These are phyloP conservation scores for Colletotrichum godetiae DNA, from an alignment of 2,329 filamentous ascomycete genomes.

Conservation along the genomic window DNA sequence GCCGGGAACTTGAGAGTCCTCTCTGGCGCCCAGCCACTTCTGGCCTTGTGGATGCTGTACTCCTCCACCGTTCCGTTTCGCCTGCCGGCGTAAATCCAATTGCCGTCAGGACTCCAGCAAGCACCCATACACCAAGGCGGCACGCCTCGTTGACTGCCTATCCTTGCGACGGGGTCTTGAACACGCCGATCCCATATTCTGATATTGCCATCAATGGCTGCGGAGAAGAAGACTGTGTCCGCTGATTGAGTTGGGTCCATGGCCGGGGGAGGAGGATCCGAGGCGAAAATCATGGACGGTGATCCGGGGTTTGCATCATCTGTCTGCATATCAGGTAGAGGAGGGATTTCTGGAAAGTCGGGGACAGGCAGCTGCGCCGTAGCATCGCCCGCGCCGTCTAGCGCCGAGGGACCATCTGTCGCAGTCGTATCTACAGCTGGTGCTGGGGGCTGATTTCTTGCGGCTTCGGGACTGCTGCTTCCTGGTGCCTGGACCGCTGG, in stretches of 20 bases:
- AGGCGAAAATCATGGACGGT: slow-evolving; percentile 51
- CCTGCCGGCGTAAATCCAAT: slow-evolving; percentile 92
- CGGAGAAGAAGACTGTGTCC: slow-evolving; percentile 86
- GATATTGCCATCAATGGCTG: slow-evolving; percentile 87
- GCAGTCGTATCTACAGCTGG: slow-evolving; percentile 6
- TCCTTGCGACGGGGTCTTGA: slow-evolving; percentile 80
- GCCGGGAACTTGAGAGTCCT: slow-evolving; percentile 88
- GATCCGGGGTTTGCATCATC: slow-evolving; percentile 42
- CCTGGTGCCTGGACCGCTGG: slow-evolving; percentile 41
- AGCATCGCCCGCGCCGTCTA: slow-evolving; percentile 1
- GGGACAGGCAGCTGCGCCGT: background rate
- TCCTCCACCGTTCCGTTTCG: slow-evolving; percentile 95
- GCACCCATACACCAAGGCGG: slow-evolving; percentile 98
- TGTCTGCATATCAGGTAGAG: slow-evolving; percentile 7
- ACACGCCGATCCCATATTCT: slow-evolving; percentile 93
- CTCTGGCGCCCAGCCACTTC: slow-evolving; percentile 75
- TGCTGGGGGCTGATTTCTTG: slow-evolving; percentile 14
- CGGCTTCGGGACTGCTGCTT: slow-evolving; percentile 20
- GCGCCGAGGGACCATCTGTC: background rate
- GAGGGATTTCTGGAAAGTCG: slow-evolving; percentile 18
- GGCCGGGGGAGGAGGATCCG: slow-evolving; percentile 51
- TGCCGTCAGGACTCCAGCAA: slow-evolving; percentile 96
- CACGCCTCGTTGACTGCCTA: slow-evolving; percentile 77
- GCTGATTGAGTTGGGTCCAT: slow-evolving; percentile 70
- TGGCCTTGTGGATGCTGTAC: slow-evolving; percentile 84